A percentile compares a stretch with the other conserved stretches of the same genome.
Evolutionary conservation across 169 alveolate genomes (phyloP).

Genomic region (Cryptosporidium viatorum): DNA sequence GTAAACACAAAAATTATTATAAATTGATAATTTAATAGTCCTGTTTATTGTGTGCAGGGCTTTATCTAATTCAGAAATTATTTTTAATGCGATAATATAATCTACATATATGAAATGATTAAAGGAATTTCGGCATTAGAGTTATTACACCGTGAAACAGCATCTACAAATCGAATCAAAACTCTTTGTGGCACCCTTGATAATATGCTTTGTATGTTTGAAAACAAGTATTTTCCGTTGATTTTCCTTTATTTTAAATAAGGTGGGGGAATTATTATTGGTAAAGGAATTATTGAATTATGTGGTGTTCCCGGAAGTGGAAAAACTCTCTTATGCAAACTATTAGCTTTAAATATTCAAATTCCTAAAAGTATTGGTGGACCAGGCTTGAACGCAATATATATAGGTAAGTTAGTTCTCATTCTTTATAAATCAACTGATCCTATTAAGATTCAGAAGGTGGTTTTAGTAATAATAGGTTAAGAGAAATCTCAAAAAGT

Average conservation of each 20-base stretch:
- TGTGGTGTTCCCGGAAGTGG: constrained; percentile 74
- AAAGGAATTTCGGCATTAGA: constrained; percentile 58
- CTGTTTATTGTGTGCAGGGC: not conserved
- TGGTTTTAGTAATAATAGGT: constrained; percentile 35
- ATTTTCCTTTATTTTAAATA: not conserved
- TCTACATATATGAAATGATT: constrained; percentile 16
- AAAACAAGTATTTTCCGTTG: not conserved
- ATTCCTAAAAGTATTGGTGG: constrained; percentile 74
- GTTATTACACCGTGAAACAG: constrained; percentile 32
- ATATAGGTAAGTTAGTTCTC: constrained; percentile 25
- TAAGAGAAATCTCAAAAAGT: constrained; percentile 42
- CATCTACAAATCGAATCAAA: constrained; percentile 61
- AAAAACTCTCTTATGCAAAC: constrained; percentile 52
- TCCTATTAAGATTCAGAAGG: constrained; percentile 52
- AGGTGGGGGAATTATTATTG: constrained; percentile 74
- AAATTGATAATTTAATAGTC: too few relatives aligned
- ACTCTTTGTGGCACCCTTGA: constrained; percentile 37
- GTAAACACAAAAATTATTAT: not conserved
- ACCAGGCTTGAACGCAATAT: constrained; percentile 54
- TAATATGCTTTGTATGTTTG: constrained; percentile 48
- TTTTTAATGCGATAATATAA: not conserved
- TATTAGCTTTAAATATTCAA: constrained; percentile 59
- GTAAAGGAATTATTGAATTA: constrained; percentile 66
- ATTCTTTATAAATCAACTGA: not conserved
- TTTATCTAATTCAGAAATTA: not conserved